These are phyloP conservation scores for Chlorella sp. DNA, from an alignment of 139 green algal genomes.

Conservation along the genomic window DNA sequence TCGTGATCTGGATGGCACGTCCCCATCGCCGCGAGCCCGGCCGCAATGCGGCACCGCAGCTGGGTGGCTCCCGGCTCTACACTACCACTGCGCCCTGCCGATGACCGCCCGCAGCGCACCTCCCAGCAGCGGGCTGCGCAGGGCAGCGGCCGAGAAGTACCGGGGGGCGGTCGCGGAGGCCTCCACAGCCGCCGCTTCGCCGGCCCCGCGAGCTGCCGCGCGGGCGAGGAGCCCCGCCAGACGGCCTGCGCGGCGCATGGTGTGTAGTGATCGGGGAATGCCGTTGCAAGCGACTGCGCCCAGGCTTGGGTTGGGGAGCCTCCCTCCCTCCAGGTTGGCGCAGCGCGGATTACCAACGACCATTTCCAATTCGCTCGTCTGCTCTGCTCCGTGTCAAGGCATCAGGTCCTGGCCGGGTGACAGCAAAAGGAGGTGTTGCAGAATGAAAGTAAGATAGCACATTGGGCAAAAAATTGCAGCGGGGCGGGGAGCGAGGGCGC, in stretches of 20 bases:
- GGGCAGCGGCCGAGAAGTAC: neutral
- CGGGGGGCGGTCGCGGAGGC: neutral
- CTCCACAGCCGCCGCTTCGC: neutral
- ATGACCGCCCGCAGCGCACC: neutral
- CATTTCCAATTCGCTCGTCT: too few relatives aligned
- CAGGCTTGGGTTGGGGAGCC: too few relatives aligned
- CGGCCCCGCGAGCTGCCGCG: neutral
- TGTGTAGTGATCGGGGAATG: neutral
- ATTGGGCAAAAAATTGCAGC: too few relatives aligned
- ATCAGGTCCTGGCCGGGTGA: too few relatives aligned
- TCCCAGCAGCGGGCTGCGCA: conserved; percentile 17
- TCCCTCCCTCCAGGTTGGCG: too few relatives aligned
- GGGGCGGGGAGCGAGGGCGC: too few relatives aligned
- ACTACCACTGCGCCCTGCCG: conserved; percentile 1
- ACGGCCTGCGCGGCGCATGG: neutral
- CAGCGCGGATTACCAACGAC: too few relatives aligned
- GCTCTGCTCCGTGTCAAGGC: too few relatives aligned
- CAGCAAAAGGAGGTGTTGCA: too few relatives aligned
- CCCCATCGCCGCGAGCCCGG: too few relatives aligned
- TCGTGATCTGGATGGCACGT: too few relatives aligned
- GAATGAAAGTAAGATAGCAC: too few relatives aligned
- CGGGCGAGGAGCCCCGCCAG: conserved; percentile 28
- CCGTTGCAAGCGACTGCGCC: neutral
- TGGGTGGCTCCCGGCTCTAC: neutral
- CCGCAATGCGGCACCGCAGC: neutral